Percentiles rank a stretch among this genome's conserved stretches.
These are phyloP conservation scores for Ceratobasidium sp. DNA, from an alignment of 1,284 basidiomycete genomes.

Conservation along the genomic window DNA sequence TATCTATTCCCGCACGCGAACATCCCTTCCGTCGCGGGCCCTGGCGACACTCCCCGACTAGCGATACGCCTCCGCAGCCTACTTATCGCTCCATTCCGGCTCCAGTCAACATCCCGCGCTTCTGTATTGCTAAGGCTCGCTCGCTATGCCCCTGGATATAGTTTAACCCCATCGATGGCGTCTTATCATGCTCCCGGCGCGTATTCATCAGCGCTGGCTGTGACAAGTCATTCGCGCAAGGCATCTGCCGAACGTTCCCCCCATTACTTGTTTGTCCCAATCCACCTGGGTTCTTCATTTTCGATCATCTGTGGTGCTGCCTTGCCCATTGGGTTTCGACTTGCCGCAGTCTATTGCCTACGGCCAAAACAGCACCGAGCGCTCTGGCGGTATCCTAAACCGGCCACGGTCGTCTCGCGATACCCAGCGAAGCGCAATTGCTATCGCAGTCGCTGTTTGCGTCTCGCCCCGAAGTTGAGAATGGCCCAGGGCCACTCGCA, in stretches of 20 bases:
- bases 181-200: conserved; percentile 21
- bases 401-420: conserved; percentile 8
- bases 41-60: too few species aligned
- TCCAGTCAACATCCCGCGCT: not conserved
- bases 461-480: conserved; percentile 28
- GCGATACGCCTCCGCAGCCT: not conserved
- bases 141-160: not conserved
- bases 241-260: conserved; percentile 41
- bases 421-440: conserved; percentile 19
- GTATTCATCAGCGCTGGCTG: not conserved
- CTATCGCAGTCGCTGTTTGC: not conserved
- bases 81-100: not conserved
- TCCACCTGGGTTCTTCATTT: not conserved
- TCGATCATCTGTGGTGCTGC: conserved; percentile 31
- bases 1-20: not conserved
- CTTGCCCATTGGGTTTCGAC: too few species aligned
- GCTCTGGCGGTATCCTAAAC: not conserved
- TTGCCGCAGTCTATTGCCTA: too few species aligned
- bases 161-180: conserved; percentile 33
- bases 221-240: conserved; percentile 14
- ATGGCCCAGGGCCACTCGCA: not conserved
- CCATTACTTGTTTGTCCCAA: conserved; percentile 26
- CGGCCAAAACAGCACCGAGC: too few species aligned
- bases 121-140: not conserved
- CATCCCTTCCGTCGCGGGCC: not conserved